Percentiles rank a stretch among this genome's conserved stretches.
Evolutionary conservation across 2,329 filamentous ascomycete genomes (phyloP).

Genomic region (Elsinoe fawcettii): DNA sequence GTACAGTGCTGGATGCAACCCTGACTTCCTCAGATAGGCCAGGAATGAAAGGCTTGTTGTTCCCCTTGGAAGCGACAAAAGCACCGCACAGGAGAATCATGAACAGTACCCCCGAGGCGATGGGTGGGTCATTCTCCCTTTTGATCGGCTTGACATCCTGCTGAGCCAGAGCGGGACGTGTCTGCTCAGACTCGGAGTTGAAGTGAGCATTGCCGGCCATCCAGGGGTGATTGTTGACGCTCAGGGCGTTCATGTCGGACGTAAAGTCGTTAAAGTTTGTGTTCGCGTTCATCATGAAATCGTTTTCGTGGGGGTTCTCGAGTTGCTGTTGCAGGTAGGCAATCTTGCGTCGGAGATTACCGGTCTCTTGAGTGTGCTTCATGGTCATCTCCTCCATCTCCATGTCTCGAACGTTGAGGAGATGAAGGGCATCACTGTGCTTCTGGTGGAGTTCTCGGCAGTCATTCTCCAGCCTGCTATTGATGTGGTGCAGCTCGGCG

Average conservation of each 20-base stretch:
- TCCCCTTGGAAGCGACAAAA: conserved; percentile 81
- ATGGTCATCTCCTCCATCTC: conserved; percentile 91
- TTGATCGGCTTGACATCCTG: conserved; percentile 24
- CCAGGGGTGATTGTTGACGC: conserved; percentile 70
- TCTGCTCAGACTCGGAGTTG: conserved; percentile 29
- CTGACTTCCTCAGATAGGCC: conserved; percentile 74
- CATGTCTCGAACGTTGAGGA: conserved; percentile 66
- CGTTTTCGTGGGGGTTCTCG: conserved; percentile 46
- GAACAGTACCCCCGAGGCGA: conserved; percentile 75
- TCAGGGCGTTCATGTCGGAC: conserved; percentile 73
- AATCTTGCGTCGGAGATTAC: conserved; percentile 87
- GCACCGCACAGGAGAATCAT: conserved; percentile 96
- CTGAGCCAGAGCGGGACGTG: conserved; percentile 16
- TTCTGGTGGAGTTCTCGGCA: conserved; percentile 51
- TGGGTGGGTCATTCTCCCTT: conserved; percentile 43
- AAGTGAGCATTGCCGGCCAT: conserved; percentile 45
- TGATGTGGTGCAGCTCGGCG: conserved; percentile 54
- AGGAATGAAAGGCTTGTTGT: conserved; percentile 57
- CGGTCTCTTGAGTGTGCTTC: conserved; percentile 80
- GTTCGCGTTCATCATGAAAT: conserved; percentile 44
- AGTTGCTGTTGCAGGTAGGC: conserved; percentile 68
- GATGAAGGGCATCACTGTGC: conserved; percentile 65
- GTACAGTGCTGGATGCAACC: conserved; percentile 65
- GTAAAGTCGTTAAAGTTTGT: conserved; percentile 64
- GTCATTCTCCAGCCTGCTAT: conserved; percentile 25